Evolutionary conservation across 163 green algal genomes (phyloP), one percentile per base, ranked within the genome.

Genomic region (Chlamydomonas reinhardtii): DNA sequence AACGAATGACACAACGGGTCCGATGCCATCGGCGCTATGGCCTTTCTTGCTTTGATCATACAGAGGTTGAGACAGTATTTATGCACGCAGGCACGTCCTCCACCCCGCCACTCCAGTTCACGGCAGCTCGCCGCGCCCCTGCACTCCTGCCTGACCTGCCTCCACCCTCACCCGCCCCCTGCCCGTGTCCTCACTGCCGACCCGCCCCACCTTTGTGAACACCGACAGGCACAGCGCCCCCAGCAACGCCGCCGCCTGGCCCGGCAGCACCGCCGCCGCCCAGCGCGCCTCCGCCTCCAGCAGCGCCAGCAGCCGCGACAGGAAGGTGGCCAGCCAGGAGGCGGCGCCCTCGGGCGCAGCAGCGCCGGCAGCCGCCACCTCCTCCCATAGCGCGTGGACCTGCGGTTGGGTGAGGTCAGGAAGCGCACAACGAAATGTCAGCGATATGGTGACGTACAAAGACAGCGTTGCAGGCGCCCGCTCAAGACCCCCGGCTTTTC

Each of bases 271-370:
- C 0, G 54, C 56, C 22, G 24, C 82, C 32, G 87, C 89, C 95
- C 95, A 98, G 0, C 52, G 82, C 11, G 86, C 80, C 84, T 98
- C 95, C 19, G 65, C 72, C n/a, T 88, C 69, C 65, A 95, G 76
- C 22, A 90, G 73, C 43, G 34, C 76, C 37, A 83, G 61, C 68
- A 90, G 77, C 85, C 76, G 74, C 4, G 70, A 77, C 31, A 90
- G 74, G 65, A 88, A 88, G 52, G 24, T 35, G 27, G 85, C 76
- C 85, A 90, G 85, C 85, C 85, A 90, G 16, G 17, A 25, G 25
- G 59, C 76, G n/a, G 73, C 56, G 22, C 48, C 48, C 16, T 64
- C 54, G 25, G 76, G 27, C 43, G 54, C 34, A n/a, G 52, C 84
- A 62, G 77, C 64, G 25, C 65, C n/a, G 35, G 62, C 39, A 43